These are phyloP conservation scores for Periconia sp. DNA, from an alignment of 2,329 filamentous ascomycete genomes.

Conservation along the genomic window DNA sequence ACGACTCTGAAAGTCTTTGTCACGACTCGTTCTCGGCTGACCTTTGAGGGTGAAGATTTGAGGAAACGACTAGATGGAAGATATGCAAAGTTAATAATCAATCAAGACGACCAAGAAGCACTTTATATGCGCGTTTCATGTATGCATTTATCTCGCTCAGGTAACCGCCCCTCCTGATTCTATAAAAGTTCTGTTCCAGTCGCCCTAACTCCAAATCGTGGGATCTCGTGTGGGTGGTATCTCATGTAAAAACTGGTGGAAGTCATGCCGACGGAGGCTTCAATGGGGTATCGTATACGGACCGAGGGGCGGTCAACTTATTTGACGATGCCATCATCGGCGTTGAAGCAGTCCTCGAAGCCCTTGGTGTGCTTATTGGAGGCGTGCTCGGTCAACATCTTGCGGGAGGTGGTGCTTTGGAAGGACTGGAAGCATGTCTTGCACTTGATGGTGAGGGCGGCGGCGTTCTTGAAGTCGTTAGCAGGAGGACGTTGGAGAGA, in stretches of 20 bases:
- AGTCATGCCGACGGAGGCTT: background rate
- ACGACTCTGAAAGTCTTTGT: slow-evolving; percentile 3
- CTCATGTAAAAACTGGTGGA: slow-evolving; percentile 10
- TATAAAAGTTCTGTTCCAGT: background rate
- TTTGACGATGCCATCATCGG: slow-evolving; percentile 31
- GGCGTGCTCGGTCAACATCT: slow-evolving; percentile 72
- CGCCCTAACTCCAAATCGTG: slow-evolving; percentile 3
- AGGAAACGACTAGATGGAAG: background rate
- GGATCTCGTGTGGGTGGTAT: slow-evolving; percentile 11
- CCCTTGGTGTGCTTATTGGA: slow-evolving; percentile 76
- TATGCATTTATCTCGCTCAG: slow-evolving; percentile 10
- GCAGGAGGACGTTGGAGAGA: background rate
- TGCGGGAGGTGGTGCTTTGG: slow-evolving; percentile 73
- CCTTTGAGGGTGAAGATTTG: background rate
- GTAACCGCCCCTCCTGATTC: slow-evolving; percentile 3
- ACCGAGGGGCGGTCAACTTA: slow-evolving; percentile 1
- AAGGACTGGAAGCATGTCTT: slow-evolving; percentile 76
- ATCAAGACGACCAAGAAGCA: slow-evolving; percentile 1
- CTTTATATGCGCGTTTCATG: slow-evolving; percentile 1
- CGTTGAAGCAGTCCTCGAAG: slow-evolving; percentile 67
- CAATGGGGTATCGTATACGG: background rate
- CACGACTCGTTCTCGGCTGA: background rate
- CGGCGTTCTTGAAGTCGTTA: slow-evolving; percentile 59
- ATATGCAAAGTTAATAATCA: background rate
- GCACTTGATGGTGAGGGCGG: slow-evolving; percentile 77